phyloP scores from a whole-genome alignment of 2,329 filamentous ascomycete species.

The Madurella fahalii region DNA sequence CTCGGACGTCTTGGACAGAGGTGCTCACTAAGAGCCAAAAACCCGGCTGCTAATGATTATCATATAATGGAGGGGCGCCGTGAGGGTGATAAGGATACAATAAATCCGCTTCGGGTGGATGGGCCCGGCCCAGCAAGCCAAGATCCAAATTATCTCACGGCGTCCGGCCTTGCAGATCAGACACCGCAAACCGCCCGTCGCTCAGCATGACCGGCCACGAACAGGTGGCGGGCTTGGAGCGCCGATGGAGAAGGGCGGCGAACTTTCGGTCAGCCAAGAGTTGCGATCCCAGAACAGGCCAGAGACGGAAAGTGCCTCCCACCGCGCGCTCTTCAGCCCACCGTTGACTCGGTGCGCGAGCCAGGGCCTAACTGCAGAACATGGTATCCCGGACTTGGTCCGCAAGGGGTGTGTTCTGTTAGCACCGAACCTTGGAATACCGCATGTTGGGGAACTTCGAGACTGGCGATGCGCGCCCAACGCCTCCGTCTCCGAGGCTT shows the following conservation, averaged over 20 bases:
- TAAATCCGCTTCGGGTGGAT: too few relatives aligned
- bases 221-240: constrained; percentile 1
- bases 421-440: too few relatives aligned
- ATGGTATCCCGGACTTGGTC: too few relatives aligned
- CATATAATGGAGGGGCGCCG: neutral
- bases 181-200: constrained; percentile 9
- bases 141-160: constrained; percentile 3
- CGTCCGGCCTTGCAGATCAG: constrained; percentile 6
- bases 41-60: neutral
- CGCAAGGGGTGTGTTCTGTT: too few relatives aligned
- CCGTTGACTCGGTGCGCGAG: neutral
- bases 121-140: neutral
- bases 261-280: neutral
- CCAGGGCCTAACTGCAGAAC: too few relatives aligned
- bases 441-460: too few relatives aligned
- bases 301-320: too few relatives aligned
- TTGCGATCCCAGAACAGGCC: too few relatives aligned
- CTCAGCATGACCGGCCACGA: neutral
- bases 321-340: neutral
- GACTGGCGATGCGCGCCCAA: too few relatives aligned
- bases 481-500: too few relatives aligned
- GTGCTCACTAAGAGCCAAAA: neutral
- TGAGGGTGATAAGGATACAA: neutral
- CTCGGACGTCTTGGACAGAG: too few relatives aligned
- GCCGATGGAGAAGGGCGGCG: neutral